Conservation (phyloP, 768 basidiomycete genomes). For the Amanita molliuscula region DNA sequence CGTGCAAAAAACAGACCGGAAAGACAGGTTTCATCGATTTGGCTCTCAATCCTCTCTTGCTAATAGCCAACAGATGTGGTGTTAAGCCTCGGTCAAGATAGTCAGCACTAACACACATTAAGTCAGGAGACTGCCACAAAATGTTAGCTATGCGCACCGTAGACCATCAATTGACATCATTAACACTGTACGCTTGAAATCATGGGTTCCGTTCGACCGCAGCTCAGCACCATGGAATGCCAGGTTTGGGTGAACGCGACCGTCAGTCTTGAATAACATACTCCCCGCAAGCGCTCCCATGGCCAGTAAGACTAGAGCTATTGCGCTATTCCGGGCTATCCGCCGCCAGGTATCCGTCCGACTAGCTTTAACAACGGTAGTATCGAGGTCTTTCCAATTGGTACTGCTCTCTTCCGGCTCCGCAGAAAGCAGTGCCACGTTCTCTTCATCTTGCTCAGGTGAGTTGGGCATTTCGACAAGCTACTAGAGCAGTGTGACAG, state of each 20-base stretch:
- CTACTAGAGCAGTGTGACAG: not conserved
- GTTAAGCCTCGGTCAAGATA: constrained; percentile 82
- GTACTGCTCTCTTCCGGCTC: not conserved
- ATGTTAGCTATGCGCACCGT: constrained; percentile 29
- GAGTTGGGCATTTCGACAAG: not conserved
- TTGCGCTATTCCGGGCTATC: not conserved
- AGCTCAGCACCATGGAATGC: constrained; percentile 30
- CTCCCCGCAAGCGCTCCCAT: constrained; percentile 31
- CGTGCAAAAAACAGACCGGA: constrained; percentile 37
- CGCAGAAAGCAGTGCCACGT: not conserved
- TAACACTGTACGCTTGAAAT: constrained; percentile 71
- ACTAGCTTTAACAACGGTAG: not conserved
- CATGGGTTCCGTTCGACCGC: constrained; percentile 74
- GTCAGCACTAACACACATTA: constrained; percentile 47
- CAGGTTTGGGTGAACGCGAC: constrained; percentile 16
- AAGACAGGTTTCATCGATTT: constrained; percentile 85
- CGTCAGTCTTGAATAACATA: constrained; percentile 19
- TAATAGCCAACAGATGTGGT: constrained; percentile 72
- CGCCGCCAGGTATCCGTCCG: not conserved
- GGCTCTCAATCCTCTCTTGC: constrained; percentile 75
- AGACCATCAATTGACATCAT: constrained; percentile 85
- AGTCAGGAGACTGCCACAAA: constrained; percentile 1
- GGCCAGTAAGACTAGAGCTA: constrained; percentile 20
- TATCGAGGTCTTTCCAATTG: not conserved
- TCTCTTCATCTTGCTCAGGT: constrained; percentile 2